Base-by-base conservation (phyloP, 1,284 basidiomycete species). In the Meripilus lineatus region DNA sequence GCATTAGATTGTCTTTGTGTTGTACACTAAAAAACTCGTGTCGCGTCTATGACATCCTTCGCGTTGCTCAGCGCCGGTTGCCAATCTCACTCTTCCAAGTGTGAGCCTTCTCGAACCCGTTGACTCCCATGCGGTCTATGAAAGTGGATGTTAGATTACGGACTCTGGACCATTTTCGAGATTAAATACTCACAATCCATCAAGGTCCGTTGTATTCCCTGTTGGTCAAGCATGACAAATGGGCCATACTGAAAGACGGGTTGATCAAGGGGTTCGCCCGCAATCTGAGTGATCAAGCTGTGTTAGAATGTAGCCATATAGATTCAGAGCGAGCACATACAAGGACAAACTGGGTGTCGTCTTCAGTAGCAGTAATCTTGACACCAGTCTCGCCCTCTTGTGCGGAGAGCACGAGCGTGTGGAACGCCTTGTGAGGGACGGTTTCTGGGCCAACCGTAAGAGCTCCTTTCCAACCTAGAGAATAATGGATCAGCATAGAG, bases 81-180 rank as follows among this genome's bases (percentile, higher is more conserved):
- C 76, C 92, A 57, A 95, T 94, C 61, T 84, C 73, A 56, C 87
- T 91, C 67, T 84, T 78, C 94, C 93, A 97, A 4, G 74, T 81
- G 45, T 84, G 81, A 0, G 91, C 92, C 40, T 84, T 84, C 66
- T 98, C 94, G 60, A 97, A 97, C 0, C 94, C 94, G 59, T 97
- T 96, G 50, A 58, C 67, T 15, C 80, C 84, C 35, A 68, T 64
- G 67, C 84, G 86, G 61, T 89, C 84, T 87, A 44, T 23, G 39
- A 34, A 37, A 25, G 18, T 13, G 10, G 18, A 21, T 35, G 42
- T 43, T 25, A 25, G 46, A 11, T 13, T 33, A 36, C 8, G 13
- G 20, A 15, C 51, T 22, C 50, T 28, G 18, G 28, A 10, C 22
- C 6, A 30, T 30, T 7, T n/a, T 32, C 15, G 28, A 30, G 25